A percentile compares a stretch with the other conserved stretches of the same genome.
Evolutionary conservation across 2,329 filamentous ascomycete genomes (phyloP).

Genomic region (Thelonectria rubi): DNA sequence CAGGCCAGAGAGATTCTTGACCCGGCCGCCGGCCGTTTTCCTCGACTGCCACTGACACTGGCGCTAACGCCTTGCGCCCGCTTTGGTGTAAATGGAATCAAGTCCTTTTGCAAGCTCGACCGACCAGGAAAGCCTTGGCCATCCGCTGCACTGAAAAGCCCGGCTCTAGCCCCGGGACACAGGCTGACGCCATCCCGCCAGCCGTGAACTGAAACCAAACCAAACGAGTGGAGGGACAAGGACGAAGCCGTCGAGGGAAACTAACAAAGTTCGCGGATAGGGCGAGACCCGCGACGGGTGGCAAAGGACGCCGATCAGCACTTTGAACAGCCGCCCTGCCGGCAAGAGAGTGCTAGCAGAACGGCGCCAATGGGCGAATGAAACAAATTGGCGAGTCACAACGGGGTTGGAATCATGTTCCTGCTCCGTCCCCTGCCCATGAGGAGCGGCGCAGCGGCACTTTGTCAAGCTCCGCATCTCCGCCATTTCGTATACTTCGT

Average conservation of each 20-base stretch:
- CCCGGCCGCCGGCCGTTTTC: neutral
- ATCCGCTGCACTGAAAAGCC: neutral
- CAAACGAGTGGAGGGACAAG: neutral
- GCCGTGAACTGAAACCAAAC: neutral
- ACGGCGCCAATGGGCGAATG: neutral
- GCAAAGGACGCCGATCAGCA: slow-evolving; percentile 13
- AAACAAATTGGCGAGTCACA: neutral
- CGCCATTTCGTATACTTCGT: slow-evolving; percentile 5
- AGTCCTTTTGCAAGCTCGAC: neutral
- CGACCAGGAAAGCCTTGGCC: neutral
- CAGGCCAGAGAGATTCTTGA: neutral
- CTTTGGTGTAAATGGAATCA: neutral
- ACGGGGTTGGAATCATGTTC: slow-evolving; percentile 16
- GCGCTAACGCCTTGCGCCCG: neutral
- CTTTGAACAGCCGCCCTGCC: slow-evolving; percentile 6
- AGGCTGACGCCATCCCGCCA: slow-evolving; percentile 24
- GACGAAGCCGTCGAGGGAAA: neutral
- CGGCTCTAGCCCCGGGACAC: slow-evolving; percentile 15
- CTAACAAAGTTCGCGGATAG: neutral
- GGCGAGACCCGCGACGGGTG: neutral
- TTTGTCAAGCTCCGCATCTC: slow-evolving; percentile 2
- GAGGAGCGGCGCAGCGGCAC: slow-evolving; percentile 2
- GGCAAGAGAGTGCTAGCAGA: slow-evolving; percentile 6
- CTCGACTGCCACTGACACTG: too few species aligned
- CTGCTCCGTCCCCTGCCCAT: neutral